A percentile compares a stretch with the other conserved stretches of the same genome.
Evolutionary conservation across 805 yeast species (phyloP).

Genomic region (Suhomyces sp.): DNA sequence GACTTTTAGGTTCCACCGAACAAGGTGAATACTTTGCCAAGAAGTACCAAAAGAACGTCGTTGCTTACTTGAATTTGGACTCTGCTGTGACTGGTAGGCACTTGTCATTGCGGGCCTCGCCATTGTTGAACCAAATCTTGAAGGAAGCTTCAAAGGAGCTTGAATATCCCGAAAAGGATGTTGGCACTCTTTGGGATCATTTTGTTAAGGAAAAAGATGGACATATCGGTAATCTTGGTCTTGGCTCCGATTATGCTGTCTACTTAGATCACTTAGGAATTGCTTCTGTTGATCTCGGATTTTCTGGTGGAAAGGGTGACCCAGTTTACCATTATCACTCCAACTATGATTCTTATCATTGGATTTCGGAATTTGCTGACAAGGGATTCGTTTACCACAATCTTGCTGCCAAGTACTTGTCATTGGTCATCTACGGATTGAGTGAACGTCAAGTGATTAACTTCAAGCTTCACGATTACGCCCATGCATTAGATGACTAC

Average conservation of each 20-base stretch:
- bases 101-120: constrained; percentile 52
- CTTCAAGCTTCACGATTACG: constrained; percentile 48
- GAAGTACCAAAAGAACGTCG: constrained; percentile 40
- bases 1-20: constrained; percentile 56
- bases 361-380: constrained; percentile 55
- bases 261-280: constrained; percentile 69
- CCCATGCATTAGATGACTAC: constrained; percentile 39
- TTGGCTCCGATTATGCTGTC: constrained; percentile 55
- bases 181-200: constrained; percentile 47
- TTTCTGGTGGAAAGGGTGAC: constrained; percentile 37
- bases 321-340: constrained; percentile 61
- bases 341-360: constrained; percentile 54
- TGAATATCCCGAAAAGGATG: constrained; percentile 40
- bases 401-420: constrained; percentile 57
- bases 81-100: constrained; percentile 52
- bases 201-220: constrained; percentile 37
- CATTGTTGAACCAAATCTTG: constrained; percentile 51
- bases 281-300: constrained; percentile 56
- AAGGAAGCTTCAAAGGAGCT: constrained; percentile 46
- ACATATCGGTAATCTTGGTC: constrained; percentile 43
- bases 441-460: constrained; percentile 58
- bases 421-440: constrained; percentile 52
- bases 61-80: constrained; percentile 54
- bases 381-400: constrained; percentile 54
- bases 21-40: constrained; percentile 50